Evolutionary conservation across 148 eudicot species (phyloP), one percentile per base, ranked within the genome.

Genomic region (Pharnaceum exiguum): DNA sequence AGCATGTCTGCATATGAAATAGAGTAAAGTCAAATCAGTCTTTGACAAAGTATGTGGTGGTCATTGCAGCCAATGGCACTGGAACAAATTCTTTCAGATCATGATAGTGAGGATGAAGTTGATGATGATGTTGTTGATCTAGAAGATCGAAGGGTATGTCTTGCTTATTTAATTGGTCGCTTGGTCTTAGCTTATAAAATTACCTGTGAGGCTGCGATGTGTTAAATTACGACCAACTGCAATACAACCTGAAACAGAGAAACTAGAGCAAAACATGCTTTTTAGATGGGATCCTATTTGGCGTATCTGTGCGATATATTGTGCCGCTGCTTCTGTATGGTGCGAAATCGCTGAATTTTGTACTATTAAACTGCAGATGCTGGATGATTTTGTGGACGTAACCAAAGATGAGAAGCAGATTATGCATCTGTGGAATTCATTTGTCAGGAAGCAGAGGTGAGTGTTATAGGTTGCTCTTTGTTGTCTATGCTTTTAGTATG

Each of bases 341-440:
- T n/a, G n/a, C n/a, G n/a, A n/a, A n/a, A n/a, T n/a, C n/a, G 31
- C 13, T 56, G 33, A 47, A 56, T 19, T 54, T 24, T 19, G 21
- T 26, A 35, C 10, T 18, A 13, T 4, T 57, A 37, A 63, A n/a
- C 63, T 68, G 76, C 85, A 93, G 99, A 78, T 89, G 91, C 87
- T 93, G 50, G 99, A 93, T 63, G 99, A 89, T 77, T 93, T 93
- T 82, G 84, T 89, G 51, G 99, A 93, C 71, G 99, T 93, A 35
- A 77, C 91, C 46, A 79, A 78, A 71, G 89, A 89, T 46, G 99
- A 93, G 78, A 93, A 88, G 70, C 83, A 82, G 63, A 70, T 93
- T 67, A 89, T 93, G 99, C 96, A 88, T 89, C 89, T 93, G 12
- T 93, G 99, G 99, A 93, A 93, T 69, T 93, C 99, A 32, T 86